These are phyloP conservation scores for Aulographum hederae DNA, from an alignment of 2,329 filamentous ascomycete species.

Conservation along the genomic window DNA sequence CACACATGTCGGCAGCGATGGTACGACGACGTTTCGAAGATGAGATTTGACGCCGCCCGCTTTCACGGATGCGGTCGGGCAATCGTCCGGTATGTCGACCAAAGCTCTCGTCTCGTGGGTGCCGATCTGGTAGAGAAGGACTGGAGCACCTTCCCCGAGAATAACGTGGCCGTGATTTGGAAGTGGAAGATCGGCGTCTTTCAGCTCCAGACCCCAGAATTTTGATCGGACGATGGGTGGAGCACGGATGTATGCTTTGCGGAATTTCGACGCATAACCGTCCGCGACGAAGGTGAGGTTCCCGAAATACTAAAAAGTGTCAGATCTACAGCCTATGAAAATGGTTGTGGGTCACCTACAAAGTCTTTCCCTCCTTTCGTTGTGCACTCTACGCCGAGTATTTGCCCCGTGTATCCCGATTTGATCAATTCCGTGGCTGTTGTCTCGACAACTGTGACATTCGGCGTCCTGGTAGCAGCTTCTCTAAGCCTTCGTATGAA, in stretches of 20 bases:
- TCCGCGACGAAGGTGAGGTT: constrained; percentile 78
- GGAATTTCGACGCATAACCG: constrained; percentile 83
- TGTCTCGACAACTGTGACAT: constrained; percentile 83
- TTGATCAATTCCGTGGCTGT: constrained; percentile 62
- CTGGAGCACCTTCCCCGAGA: constrained; percentile 57
- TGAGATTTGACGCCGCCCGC: constrained; percentile 75
- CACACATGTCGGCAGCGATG: constrained; percentile 52
- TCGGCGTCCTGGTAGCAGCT: constrained; percentile 55
- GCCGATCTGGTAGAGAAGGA: constrained; percentile 93
- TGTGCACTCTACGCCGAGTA: constrained; percentile 65
- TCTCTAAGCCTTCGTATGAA: constrained; percentile 71
- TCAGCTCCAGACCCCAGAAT: constrained; percentile 86
- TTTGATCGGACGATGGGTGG: constrained; percentile 56
- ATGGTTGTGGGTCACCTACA: constrained; percentile 8
- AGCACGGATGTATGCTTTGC: constrained; percentile 54
- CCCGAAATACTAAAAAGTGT: constrained; percentile 52
- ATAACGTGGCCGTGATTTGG: constrained; percentile 73
- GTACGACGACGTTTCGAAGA: constrained; percentile 61
- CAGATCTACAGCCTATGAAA: background rate
- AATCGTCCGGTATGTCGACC: constrained; percentile 66
- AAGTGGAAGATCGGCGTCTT: constrained; percentile 64
- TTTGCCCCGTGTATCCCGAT: constrained; percentile 47
- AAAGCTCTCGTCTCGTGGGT: constrained; percentile 82
- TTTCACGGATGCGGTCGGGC: constrained; percentile 52
- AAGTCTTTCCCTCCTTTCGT: constrained; percentile 48